These are phyloP conservation scores for Metschnikowia shivogae DNA, from an alignment of 805 yeast species.

Conservation along the genomic window DNA sequence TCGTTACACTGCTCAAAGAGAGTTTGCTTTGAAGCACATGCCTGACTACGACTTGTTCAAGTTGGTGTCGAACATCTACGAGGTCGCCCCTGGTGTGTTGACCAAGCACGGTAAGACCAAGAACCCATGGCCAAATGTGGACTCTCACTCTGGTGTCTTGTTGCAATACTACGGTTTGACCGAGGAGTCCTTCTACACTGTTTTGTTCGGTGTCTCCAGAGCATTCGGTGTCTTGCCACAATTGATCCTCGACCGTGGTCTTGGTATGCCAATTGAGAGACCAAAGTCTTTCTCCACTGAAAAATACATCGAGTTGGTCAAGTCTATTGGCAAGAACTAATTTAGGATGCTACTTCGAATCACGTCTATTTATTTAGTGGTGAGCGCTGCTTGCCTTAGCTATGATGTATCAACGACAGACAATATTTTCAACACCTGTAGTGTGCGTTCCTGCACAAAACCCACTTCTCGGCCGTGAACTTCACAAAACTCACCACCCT, in stretches of 20 bases:
- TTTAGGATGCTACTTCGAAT: background rate
- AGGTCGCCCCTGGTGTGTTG: slow-evolving; percentile 71
- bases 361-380: slow-evolving; percentile 16
- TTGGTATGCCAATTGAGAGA: slow-evolving; percentile 78
- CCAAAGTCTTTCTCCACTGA: slow-evolving; percentile 52
- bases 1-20: slow-evolving; percentile 69
- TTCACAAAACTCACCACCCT: background rate
- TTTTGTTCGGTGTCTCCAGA: slow-evolving; percentile 77
- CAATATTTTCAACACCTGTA: background rate
- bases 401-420: slow-evolving; percentile 11
- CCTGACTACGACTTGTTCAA: slow-evolving; percentile 60
- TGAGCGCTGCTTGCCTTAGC: slow-evolving; percentile 7
- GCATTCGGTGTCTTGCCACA: slow-evolving; percentile 77
- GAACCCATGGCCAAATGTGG: slow-evolving; percentile 85
- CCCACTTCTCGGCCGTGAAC: background rate
- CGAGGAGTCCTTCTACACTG: slow-evolving; percentile 73
- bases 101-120: slow-evolving; percentile 78
- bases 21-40: slow-evolving; percentile 61
- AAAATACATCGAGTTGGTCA: slow-evolving; percentile 23
- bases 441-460: background rate
- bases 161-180: slow-evolving; percentile 77
- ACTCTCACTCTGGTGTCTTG: slow-evolving; percentile 72
- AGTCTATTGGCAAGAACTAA: slow-evolving; percentile 20
- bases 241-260: slow-evolving; percentile 71
- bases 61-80: slow-evolving; percentile 61